Evolutionary conservation across 352 stramenopile species (phyloP).

Genomic region (Pseudoperonospora humuli): DNA sequence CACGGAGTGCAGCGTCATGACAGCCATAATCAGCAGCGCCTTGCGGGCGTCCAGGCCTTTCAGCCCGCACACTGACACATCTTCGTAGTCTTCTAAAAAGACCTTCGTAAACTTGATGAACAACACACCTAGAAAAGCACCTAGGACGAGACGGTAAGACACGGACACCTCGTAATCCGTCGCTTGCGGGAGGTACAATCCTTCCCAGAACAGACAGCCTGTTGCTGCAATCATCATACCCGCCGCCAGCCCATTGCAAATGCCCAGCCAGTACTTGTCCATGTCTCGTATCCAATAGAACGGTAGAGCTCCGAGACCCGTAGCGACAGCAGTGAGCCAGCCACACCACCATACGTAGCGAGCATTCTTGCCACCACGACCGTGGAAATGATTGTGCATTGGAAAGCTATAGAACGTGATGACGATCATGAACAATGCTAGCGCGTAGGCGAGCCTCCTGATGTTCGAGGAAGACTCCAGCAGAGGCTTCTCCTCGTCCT

Average conservation of each 20-base stretch:
- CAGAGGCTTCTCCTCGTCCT: conserved; percentile 6
- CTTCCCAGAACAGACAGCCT: conserved; percentile 93
- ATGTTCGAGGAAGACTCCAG: conserved; percentile 10
- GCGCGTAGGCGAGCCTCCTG: conserved; percentile 30
- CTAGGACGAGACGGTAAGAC: conserved; percentile 78
- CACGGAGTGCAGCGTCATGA: conserved; percentile 98
- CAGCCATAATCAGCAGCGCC: conserved; percentile 95
- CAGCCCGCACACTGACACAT: conserved; percentile 84
- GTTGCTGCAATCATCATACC: conserved; percentile 98
- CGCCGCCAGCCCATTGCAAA: conserved; percentile 92
- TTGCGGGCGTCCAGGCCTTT: conserved; percentile 84
- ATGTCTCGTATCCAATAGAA: conserved; percentile 92
- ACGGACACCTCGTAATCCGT: conserved; percentile 61
- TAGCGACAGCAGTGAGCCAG: conserved; percentile 95
- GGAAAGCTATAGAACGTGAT: conserved; percentile 63
- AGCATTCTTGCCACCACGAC: conserved; percentile 40
- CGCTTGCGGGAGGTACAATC: conserved; percentile 69
- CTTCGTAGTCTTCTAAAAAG: conserved; percentile 93
- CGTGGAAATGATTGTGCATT: conserved; percentile 21
- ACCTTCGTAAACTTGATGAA: conserved; percentile 96
- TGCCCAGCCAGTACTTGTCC: conserved; percentile 91
- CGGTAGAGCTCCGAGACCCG: conserved; percentile 90
- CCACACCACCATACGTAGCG: conserved; percentile 96
- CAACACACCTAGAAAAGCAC: conserved; percentile 87
- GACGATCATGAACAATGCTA: conserved; percentile 42